These are phyloP conservation scores for Raphidocelis subcapitata DNA, from an alignment of 139 green algal species.

Conservation along the genomic window DNA sequence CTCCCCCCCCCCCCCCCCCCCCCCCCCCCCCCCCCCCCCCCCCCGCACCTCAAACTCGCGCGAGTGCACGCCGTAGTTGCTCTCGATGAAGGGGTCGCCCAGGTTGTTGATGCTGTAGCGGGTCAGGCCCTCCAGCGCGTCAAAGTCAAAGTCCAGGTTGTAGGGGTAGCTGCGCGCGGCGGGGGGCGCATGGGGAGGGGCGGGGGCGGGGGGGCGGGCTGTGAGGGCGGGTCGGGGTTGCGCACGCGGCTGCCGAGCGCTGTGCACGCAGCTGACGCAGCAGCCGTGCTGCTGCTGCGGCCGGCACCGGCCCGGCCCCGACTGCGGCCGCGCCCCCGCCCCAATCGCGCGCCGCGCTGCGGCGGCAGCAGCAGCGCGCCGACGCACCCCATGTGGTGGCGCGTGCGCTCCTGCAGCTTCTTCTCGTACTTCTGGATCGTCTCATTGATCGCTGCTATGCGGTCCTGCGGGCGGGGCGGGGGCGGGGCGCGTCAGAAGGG, in stretches of 20 bases:
- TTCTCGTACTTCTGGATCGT: slow-evolving; percentile 81
- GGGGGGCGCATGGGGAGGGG: not conserved
- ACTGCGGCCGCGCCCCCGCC: no score
- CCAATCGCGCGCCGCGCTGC: not conserved
- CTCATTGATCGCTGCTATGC: slow-evolving; percentile 53
- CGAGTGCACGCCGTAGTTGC: slow-evolving; percentile 91
- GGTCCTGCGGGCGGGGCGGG: slow-evolving; percentile 53
- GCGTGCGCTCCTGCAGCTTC: slow-evolving; percentile 76
- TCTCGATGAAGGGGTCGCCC: slow-evolving; percentile 96
- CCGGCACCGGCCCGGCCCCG: not conserved
- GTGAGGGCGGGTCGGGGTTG: not conserved
- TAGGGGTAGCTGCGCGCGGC: slow-evolving; percentile 87
- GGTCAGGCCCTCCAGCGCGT: slow-evolving; percentile 78
- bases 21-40: no score
- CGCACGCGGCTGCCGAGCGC: not conserved
- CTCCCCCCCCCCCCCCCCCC: no score
- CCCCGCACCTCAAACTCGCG: slow-evolving; percentile 47
- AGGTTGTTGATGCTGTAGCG: slow-evolving; percentile 98
- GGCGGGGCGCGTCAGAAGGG: not conserved
- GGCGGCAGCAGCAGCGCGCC: not conserved
- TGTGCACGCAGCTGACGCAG: not conserved
- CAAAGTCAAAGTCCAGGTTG: slow-evolving; percentile 99
- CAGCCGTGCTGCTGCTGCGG: not conserved
- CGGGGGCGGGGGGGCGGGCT: not conserved
- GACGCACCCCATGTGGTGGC: slow-evolving; percentile 83